Evolutionary conservation across 2,329 filamentous ascomycete genomes (phyloP), one percentile per base, ranked within the genome.

Genomic region (Penicillium freii): DNA sequence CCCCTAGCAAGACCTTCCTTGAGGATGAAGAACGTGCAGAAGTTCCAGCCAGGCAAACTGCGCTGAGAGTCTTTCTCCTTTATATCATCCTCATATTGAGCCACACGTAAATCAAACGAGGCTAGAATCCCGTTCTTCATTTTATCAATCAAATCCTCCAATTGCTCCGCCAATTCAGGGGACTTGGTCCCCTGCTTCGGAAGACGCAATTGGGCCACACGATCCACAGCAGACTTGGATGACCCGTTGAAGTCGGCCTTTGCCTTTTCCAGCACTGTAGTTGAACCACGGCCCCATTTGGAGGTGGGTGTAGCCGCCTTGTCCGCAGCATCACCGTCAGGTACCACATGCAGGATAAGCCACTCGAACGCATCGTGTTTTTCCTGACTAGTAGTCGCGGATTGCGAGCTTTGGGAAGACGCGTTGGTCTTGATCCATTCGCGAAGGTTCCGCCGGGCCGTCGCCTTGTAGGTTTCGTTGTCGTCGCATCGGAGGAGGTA

Each of bases 311-410:
- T 78, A 19, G 81, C 56, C 4, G 59, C 80, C 70, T 89, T 89
- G 63, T 96, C 91, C 3, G 84, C 78, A 27, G 80, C 76, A 68
- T 81, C 67, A 2, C 87, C 89, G 62, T 96, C 92, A 15, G 93
- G 92, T 13, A 97, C 90, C 27, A 99, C 90, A 72, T 99, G 94
- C 23, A 99, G 71, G 54, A 99, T 90, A 63, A 99, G 80, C 90
- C 92, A 97, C 74, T 99, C 94, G 66, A 89, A 96, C 0, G 94
- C 93, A 78, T 99, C 93, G 70, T 99, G 94, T 61, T 95, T 94
- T 70, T 97, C 93, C 69, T 92, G 88, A 21, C 85, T 87, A 68
- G 81, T 90, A 21, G 77, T 72, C n/a, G 57, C 51, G 5, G 61
- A 25, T 21, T 67, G 65, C 31, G 77, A 71, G 29, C 67, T 66